Conservation (phyloP, 2,329 filamentous ascomycete species). For the Epichloe aotearoae region DNA sequence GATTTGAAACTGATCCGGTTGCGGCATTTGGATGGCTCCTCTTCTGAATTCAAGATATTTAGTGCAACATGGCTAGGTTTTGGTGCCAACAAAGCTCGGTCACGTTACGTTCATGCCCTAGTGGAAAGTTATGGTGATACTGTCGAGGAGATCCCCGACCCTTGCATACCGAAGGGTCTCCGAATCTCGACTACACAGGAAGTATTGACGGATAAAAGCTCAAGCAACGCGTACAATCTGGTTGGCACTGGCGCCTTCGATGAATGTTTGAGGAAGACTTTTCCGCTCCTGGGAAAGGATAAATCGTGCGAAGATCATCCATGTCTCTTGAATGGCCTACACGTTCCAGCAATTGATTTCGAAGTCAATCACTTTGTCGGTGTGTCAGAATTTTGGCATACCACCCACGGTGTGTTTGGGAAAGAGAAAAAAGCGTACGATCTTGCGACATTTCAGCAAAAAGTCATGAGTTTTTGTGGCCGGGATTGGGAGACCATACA, state of each 20-base stretch:
- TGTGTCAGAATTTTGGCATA: slow-evolving; percentile 98
- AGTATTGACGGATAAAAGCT: slow-evolving; percentile 22
- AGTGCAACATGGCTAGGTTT: slow-evolving; percentile 96
- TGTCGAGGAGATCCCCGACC: slow-evolving; percentile 65
- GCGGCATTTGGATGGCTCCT: slow-evolving; percentile 65
- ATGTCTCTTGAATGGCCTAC: slow-evolving; percentile 79
- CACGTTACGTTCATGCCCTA: slow-evolving; percentile 71
- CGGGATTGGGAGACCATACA: slow-evolving; percentile 71
- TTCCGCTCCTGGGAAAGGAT: slow-evolving; percentile 81
- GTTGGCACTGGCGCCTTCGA: slow-evolving; percentile 79
- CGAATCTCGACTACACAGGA: slow-evolving; percentile 56
- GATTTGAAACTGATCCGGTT: slow-evolving; percentile 79
- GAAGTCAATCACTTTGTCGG: slow-evolving; percentile 95
- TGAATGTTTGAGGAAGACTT: slow-evolving; percentile 70
- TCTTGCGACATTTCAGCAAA: slow-evolving; percentile 74
- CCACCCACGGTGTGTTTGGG: slow-evolving; percentile 85
- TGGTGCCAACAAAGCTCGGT: slow-evolving; percentile 85
- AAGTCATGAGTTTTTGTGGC: slow-evolving; percentile 74
- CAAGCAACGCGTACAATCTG: slow-evolving; percentile 36
- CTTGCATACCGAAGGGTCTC: slow-evolving; percentile 73
- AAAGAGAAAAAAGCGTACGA: slow-evolving; percentile 75
- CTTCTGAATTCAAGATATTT: slow-evolving; percentile 78
- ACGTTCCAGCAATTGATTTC: slow-evolving; percentile 93
- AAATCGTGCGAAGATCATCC: slow-evolving; percentile 69
- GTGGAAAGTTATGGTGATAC: slow-evolving; percentile 48